phyloP scores from a whole-genome alignment of 2,329 filamentous ascomycete species.

The Diaporthe australafricana region DNA sequence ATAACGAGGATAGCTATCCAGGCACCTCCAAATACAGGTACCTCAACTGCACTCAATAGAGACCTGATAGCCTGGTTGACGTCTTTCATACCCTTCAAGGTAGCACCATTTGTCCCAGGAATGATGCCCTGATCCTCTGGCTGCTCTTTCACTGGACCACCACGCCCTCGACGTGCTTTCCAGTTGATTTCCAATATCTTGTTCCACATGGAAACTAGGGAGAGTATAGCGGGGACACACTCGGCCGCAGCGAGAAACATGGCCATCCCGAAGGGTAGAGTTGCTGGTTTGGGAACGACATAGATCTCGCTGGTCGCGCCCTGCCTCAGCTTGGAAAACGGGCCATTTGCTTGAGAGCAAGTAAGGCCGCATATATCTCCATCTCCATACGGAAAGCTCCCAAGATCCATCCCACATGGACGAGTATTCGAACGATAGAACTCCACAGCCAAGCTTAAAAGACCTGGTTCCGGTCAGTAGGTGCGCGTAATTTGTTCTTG shows the following conservation, averaged over 20 bases:
- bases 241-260: constrained; percentile 73
- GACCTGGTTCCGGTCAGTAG: constrained; percentile 50
- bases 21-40: constrained; percentile 69
- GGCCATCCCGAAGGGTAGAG: constrained; percentile 67
- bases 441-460: constrained; percentile 72
- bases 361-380: constrained; percentile 56
- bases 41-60: constrained; percentile 66
- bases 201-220: constrained; percentile 71
- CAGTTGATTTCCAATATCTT: constrained; percentile 74
- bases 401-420: constrained; percentile 31
- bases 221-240: constrained; percentile 73
- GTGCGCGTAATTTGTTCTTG: neutral
- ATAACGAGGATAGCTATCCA: constrained; percentile 69
- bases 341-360: constrained; percentile 59
- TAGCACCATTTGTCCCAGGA: constrained; percentile 68
- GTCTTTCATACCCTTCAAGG: constrained; percentile 60
- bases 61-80: constrained; percentile 66
- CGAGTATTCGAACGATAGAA: constrained; percentile 65
- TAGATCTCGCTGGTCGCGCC: constrained; percentile 71
- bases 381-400: constrained; percentile 56
- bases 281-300: constrained; percentile 68
- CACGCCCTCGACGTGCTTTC: constrained; percentile 50
- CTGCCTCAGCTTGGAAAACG: constrained; percentile 65
- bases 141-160: constrained; percentile 49
- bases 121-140: constrained; percentile 49